phyloP scores from a whole-genome alignment of 345 rosid species.

The Aegle marmelos region DNA sequence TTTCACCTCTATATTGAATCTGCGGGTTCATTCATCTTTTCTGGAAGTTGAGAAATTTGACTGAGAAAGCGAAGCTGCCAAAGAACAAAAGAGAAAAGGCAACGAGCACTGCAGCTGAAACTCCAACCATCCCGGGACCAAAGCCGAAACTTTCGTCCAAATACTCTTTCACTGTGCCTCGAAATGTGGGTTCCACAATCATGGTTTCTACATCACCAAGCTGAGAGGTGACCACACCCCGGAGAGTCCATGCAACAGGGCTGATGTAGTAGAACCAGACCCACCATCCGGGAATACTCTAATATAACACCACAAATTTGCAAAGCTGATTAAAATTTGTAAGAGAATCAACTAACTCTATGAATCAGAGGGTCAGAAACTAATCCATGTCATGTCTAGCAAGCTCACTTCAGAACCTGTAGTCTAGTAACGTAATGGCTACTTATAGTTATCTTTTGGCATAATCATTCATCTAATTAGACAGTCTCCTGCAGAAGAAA shows the following conservation, averaged over 20 bases:
- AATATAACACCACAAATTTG: constrained; percentile 5
- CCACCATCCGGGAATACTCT: constrained; percentile 94
- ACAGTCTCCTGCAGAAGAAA: background rate
- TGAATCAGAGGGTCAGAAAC: background rate
- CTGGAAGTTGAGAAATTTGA: constrained; percentile 75
- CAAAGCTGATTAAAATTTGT: background rate
- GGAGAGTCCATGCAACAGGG: constrained; percentile 86
- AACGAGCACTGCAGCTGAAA: constrained; percentile 49
- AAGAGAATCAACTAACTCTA: background rate
- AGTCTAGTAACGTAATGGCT: background rate
- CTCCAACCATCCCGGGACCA: constrained; percentile 42
- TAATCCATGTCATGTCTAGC: background rate
- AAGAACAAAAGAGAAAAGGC: constrained; percentile 65
- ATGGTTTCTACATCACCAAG: constrained; percentile 73
- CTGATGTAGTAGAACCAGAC: constrained; percentile 86
- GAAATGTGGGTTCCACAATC: constrained; percentile 47
- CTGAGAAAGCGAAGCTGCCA: constrained; percentile 53
- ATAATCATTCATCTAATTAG: background rate
- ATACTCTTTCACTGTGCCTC: constrained; percentile 64
- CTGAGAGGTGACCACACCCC: constrained; percentile 70
- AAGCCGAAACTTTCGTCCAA: constrained; percentile 48
- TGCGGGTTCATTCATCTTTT: constrained; percentile 39
- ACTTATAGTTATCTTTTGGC: background rate
- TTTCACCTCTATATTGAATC: background rate
- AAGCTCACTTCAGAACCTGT: background rate